Conservation (phyloP, 495 filamentous ascomycete species). For the Bacidia gigantensis region DNA sequence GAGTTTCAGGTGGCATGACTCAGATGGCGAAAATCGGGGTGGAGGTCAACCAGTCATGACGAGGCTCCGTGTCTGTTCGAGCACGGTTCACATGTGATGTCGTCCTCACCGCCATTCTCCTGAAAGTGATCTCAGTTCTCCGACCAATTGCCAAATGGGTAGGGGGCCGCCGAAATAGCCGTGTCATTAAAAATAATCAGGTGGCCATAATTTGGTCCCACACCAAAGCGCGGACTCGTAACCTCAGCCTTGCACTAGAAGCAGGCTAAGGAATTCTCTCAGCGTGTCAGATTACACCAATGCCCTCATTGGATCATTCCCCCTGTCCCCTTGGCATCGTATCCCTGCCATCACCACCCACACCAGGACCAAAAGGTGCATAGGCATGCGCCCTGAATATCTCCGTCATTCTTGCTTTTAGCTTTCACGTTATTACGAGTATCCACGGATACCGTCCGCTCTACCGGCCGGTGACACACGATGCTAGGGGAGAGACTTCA, state of each 20-base stretch:
- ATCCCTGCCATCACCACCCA: background rate
- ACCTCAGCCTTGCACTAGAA: background rate
- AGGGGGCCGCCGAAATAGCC: background rate
- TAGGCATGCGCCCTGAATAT: slow-evolving; percentile 11
- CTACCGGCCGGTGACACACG: background rate
- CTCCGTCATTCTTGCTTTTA: slow-evolving; percentile 8
- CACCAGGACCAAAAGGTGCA: background rate
- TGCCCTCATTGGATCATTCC: background rate
- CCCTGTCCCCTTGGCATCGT: background rate
- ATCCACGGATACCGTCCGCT: slow-evolving; percentile 2
- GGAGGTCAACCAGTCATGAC: too few relatives aligned
- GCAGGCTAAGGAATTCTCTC: background rate
- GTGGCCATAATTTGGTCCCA: background rate
- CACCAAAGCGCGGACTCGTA: background rate
- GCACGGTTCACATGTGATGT: background rate
- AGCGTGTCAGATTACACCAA: background rate
- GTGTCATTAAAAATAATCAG: background rate
- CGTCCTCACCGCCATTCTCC: background rate
- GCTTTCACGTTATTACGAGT: slow-evolving; percentile 10
- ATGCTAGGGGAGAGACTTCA: background rate
- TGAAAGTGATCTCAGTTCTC: background rate
- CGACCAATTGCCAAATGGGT: background rate
- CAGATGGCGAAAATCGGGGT: too few relatives aligned
- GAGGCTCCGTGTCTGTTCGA: background rate
- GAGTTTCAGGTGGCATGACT: background rate